Evolutionary conservation across 2,329 filamentous ascomycete genomes (phyloP).

Genomic region (Alternaria gansuensis): DNA sequence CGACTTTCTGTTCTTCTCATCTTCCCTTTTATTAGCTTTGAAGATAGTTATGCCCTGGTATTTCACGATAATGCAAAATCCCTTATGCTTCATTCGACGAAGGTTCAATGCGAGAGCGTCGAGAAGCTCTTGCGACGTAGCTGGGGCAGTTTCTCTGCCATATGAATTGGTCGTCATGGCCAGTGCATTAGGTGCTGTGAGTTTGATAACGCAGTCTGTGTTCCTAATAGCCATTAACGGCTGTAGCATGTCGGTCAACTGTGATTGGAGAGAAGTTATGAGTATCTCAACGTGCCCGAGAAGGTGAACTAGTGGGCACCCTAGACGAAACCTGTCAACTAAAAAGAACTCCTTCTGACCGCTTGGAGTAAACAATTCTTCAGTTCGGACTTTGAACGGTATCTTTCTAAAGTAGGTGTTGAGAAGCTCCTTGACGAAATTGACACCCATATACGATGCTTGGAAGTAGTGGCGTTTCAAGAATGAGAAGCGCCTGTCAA

Average conservation of each 20-base stretch:
- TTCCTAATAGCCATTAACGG: constrained; percentile 2
- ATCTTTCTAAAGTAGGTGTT: too few species aligned
- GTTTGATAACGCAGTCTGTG: neutral
- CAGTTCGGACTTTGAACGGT: neutral
- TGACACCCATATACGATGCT: neutral
- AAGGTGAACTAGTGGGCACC: neutral
- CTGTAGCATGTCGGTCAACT: neutral
- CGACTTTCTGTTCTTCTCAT: too few species aligned
- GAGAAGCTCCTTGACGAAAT: neutral
- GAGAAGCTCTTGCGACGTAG: too few species aligned
- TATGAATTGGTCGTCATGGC: neutral
- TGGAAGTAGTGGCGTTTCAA: neutral
- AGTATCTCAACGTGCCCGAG: neutral
- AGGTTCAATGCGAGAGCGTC: too few species aligned
- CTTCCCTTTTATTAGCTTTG: too few species aligned
- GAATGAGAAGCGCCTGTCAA: neutral
- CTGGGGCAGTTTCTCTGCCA: too few species aligned
- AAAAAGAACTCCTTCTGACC: neutral
- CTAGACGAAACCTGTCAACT: neutral
- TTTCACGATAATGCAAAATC: too few species aligned
- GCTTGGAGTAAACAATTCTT: neutral
- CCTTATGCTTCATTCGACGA: too few species aligned
- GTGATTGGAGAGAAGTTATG: neutral
- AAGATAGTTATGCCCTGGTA: too few species aligned
- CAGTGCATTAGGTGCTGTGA: neutral